phyloP scores from a whole-genome alignment of 345 rosid genomes.

The Lepidium africanum region DNA sequence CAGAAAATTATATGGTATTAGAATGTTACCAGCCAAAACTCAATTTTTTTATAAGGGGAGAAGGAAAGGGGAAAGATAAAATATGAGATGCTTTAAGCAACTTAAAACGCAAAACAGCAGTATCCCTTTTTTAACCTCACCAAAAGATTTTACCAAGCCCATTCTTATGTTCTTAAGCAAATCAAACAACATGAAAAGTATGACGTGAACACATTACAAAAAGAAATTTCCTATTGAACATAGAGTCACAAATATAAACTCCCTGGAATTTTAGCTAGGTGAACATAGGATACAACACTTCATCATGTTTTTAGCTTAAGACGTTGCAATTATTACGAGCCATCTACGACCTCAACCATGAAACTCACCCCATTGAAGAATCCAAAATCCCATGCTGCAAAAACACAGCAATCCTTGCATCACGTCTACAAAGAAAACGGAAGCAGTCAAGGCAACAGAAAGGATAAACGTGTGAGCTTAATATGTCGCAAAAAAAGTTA shows the following conservation, averaged over 20 bases:
- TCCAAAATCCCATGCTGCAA: slow-evolving; percentile 91
- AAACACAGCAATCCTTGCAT: slow-evolving; percentile 81
- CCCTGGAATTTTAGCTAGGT: neutral
- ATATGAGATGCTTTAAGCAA: neutral
- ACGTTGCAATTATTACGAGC: neutral
- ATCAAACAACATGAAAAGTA: neutral
- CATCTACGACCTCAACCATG: slow-evolving; percentile 1
- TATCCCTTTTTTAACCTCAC: neutral
- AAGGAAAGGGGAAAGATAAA: neutral
- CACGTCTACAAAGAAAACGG: slow-evolving; percentile 52
- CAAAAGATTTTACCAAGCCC: neutral
- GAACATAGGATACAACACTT: neutral
- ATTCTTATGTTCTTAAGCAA: neutral
- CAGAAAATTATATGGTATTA: neutral
- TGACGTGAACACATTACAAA: neutral
- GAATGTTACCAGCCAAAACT: neutral
- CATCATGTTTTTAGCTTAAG: neutral
- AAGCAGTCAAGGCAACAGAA: neutral
- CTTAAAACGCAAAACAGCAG: neutral
- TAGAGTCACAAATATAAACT: neutral
- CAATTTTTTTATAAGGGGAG: neutral
- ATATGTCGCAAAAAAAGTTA: neutral
- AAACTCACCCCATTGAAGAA: slow-evolving; percentile 93
- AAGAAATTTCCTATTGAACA: neutral
- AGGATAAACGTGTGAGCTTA: neutral